Conservation (phyloP, 2,329 filamentous ascomycete species). For the Claviceps maximensis region DNA sequence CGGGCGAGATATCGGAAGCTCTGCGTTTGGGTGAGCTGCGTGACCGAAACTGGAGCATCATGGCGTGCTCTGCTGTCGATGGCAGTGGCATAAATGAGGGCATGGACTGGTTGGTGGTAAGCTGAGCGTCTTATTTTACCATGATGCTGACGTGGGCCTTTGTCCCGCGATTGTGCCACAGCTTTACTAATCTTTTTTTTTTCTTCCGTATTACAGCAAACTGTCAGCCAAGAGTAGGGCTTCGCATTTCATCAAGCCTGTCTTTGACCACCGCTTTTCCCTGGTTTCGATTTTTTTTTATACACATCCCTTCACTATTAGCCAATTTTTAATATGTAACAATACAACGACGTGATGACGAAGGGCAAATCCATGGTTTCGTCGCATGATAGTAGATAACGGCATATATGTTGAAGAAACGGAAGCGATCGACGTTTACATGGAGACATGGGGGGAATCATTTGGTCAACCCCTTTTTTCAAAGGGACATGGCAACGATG, state of each 20-base stretch:
- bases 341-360: constrained; percentile 18
- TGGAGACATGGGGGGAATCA: background rate
- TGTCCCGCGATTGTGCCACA: background rate
- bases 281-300: background rate
- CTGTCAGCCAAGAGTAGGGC: constrained; percentile 21
- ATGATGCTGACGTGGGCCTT: background rate
- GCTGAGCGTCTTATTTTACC: constrained; percentile 14
- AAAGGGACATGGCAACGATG: background rate
- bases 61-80: constrained; percentile 92
- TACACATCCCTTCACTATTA: background rate
- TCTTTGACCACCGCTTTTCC: background rate
- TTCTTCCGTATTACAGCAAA: constrained; percentile 19
- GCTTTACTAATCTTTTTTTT: background rate
- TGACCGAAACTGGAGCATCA: constrained; percentile 98
- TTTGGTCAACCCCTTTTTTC: too few relatives aligned
- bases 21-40: constrained; percentile 79
- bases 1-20: constrained; percentile 91
- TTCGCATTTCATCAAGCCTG: constrained; percentile 3
- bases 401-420: constrained; percentile 8
- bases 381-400: constrained; percentile 16
- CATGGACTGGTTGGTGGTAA: constrained; percentile 96
- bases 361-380: constrained; percentile 6
- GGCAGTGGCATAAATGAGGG: constrained; percentile 90
- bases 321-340: constrained; percentile 16
- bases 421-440: background rate